phyloP scores from a whole-genome alignment of 2,329 filamentous ascomycete genomes.

The Monilinia fructigena region DNA sequence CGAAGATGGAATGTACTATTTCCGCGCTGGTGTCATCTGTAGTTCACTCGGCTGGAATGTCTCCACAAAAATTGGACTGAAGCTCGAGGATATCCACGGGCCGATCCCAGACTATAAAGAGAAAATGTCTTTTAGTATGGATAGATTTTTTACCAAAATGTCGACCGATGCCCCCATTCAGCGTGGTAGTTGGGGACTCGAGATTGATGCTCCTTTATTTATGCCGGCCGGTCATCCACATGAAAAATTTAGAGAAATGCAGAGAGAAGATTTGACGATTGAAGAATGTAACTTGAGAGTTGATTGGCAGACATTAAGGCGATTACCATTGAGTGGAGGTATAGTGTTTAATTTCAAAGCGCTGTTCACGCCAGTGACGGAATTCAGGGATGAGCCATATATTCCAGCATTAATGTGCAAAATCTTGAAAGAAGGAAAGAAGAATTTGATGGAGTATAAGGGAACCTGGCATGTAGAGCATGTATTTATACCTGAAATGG shows the following conservation, averaged over 20 bases:
- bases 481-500: constrained; percentile 63
- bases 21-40: constrained; percentile 76
- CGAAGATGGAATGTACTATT: constrained; percentile 67
- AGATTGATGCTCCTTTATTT: constrained; percentile 72
- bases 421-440: constrained; percentile 69
- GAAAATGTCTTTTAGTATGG: constrained; percentile 87
- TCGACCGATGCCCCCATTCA: constrained; percentile 74
- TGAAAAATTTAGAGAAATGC: constrained; percentile 56
- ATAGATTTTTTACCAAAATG: constrained; percentile 78
- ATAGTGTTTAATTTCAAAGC: constrained; percentile 89
- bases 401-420: constrained; percentile 68
- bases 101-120: constrained; percentile 80
- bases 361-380: constrained; percentile 70
- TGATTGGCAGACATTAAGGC: constrained; percentile 84
- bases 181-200: constrained; percentile 80
- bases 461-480: constrained; percentile 78
- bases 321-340: constrained; percentile 71
- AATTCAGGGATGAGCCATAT: constrained; percentile 70
- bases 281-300: constrained; percentile 69
- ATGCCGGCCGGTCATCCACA: constrained; percentile 68
- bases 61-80: constrained; percentile 68
- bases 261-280: constrained; percentile 55
- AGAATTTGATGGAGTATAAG: constrained; percentile 74
- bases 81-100: constrained; percentile 68
- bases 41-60: constrained; percentile 80